These are phyloP conservation scores for Dispira simplex DNA, from an alignment of 192 early-diverging fungal species.

Conservation along the genomic window DNA sequence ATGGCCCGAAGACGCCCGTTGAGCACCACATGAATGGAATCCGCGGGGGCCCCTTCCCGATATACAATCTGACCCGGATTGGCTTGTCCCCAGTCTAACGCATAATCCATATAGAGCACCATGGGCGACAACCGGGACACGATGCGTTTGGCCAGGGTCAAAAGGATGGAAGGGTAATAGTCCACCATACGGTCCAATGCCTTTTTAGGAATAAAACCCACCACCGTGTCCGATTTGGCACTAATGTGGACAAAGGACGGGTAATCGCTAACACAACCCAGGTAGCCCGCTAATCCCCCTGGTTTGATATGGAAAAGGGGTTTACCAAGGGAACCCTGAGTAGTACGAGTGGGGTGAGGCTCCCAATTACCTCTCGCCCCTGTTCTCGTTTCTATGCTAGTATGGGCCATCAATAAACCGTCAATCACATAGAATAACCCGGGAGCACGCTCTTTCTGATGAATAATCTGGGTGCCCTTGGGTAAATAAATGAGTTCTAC, in stretches of 20 bases:
- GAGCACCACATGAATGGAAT: slow-evolving; percentile 85
- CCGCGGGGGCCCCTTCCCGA: slow-evolving; percentile 68
- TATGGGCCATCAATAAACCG: slow-evolving; percentile 60
- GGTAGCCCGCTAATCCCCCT: slow-evolving; percentile 84
- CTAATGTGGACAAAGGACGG: slow-evolving; percentile 73
- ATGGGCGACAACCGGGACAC: slow-evolving; percentile 67
- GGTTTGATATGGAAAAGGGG: slow-evolving; percentile 29
- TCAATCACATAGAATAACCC: slow-evolving; percentile 92
- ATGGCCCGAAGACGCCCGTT: slow-evolving; percentile 87
- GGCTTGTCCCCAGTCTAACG: slow-evolving; percentile 90
- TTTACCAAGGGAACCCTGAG: slow-evolving; percentile 9
- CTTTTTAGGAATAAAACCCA: slow-evolving; percentile 75
- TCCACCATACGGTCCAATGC: slow-evolving; percentile 76
- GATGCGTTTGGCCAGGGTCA: slow-evolving; percentile 79
- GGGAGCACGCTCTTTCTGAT: slow-evolving; percentile 66
- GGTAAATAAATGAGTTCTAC: slow-evolving; percentile 61
- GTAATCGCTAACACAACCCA: slow-evolving; percentile 83
- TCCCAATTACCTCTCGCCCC: slow-evolving; percentile 18
- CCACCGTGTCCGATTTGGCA: slow-evolving; percentile 62
- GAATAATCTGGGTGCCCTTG: slow-evolving; percentile 52
- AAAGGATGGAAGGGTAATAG: slow-evolving; percentile 61
- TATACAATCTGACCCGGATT: slow-evolving; percentile 87
- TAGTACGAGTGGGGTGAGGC: slow-evolving; percentile 14
- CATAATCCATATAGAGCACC: slow-evolving; percentile 65
- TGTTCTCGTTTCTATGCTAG: background rate